Evolutionary conservation across 2,329 filamentous ascomycete species (phyloP).

Genomic region (Periconia digitata): DNA sequence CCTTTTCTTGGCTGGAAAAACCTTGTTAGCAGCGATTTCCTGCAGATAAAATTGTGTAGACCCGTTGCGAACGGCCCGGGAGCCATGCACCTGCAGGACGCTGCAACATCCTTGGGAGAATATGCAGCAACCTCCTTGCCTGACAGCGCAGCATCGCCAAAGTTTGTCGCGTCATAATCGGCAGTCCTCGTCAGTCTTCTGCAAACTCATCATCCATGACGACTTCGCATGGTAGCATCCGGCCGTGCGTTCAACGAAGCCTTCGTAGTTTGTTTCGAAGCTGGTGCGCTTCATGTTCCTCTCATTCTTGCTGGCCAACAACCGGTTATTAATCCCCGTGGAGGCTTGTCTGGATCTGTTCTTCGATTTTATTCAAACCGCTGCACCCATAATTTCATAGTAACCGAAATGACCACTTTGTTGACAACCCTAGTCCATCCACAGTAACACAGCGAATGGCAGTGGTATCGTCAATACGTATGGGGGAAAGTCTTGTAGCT

Average conservation of each 20-base stretch:
- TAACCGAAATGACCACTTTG: constrained; percentile 20
- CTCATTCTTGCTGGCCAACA: not conserved
- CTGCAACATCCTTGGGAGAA: not conserved
- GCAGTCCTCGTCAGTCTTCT: not conserved
- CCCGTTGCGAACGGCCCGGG: not conserved
- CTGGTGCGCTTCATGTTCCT: not conserved
- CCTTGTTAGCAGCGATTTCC: not conserved
- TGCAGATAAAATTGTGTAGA: not conserved
- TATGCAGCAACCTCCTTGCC: not conserved
- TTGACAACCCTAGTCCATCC: constrained; percentile 7
- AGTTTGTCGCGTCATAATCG: not conserved
- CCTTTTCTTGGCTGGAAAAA: not conserved
- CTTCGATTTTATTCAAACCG: constrained; percentile 4
- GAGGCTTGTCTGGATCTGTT: not conserved
- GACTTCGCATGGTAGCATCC: not conserved
- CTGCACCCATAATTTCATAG: constrained; percentile 8
- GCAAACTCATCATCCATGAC: not conserved
- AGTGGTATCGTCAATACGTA: constrained; percentile 15
- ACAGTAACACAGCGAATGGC: constrained; percentile 9
- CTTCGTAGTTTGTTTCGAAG: not conserved
- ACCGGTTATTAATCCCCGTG: not conserved
- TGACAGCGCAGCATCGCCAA: not conserved
- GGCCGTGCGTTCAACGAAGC: not conserved
- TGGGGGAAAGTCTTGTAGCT: constrained; percentile 6
- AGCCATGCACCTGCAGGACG: not conserved